phyloP scores from a whole-genome alignment of 768 basidiomycete species.

The Scleroderma bovista region DNA sequence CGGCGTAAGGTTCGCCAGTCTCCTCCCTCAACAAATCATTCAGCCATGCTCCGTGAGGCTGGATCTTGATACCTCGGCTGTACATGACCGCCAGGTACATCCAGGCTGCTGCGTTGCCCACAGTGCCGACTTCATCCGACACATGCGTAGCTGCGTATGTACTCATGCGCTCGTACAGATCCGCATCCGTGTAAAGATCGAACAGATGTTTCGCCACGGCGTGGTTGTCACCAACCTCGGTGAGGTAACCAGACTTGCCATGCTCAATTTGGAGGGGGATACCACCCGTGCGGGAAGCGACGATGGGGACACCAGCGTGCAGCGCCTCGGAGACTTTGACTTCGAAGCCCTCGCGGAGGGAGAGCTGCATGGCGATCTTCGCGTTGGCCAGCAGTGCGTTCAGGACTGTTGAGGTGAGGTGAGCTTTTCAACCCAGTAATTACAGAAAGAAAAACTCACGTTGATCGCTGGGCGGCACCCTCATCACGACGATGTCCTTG shows the following conservation, averaged over 20 bases:
- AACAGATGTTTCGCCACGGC: constrained; percentile 72
- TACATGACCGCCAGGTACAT: constrained; percentile 78
- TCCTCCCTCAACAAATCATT: constrained; percentile 77
- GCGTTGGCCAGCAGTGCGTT: constrained; percentile 87
- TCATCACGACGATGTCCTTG: constrained; percentile 71
- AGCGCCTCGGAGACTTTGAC: constrained; percentile 97
- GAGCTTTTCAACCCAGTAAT: background rate
- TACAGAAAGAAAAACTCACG: constrained; percentile 42
- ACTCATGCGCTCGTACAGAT: constrained; percentile 57
- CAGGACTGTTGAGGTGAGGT: constrained; percentile 46
- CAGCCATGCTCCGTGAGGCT: constrained; percentile 80
- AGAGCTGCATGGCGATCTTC: constrained; percentile 86
- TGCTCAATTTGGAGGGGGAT: constrained; percentile 90
- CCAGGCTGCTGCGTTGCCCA: constrained; percentile 69
- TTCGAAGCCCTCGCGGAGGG: constrained; percentile 93
- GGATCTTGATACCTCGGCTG: constrained; percentile 65
- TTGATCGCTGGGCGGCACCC: constrained; percentile 78
- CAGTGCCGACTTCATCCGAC: constrained; percentile 79
- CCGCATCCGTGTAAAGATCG: constrained; percentile 73
- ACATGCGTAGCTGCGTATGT: constrained; percentile 70
- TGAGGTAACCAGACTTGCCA: constrained; percentile 85
- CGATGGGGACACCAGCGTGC: constrained; percentile 81
- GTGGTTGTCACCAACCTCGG: constrained; percentile 68
- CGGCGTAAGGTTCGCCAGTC: constrained; percentile 62
- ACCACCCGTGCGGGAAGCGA: constrained; percentile 83